Evolutionary conservation across 352 stramenopile species (phyloP), one percentile per base, ranked within the genome.

Genomic region (Pythium aphanidermatum): DNA sequence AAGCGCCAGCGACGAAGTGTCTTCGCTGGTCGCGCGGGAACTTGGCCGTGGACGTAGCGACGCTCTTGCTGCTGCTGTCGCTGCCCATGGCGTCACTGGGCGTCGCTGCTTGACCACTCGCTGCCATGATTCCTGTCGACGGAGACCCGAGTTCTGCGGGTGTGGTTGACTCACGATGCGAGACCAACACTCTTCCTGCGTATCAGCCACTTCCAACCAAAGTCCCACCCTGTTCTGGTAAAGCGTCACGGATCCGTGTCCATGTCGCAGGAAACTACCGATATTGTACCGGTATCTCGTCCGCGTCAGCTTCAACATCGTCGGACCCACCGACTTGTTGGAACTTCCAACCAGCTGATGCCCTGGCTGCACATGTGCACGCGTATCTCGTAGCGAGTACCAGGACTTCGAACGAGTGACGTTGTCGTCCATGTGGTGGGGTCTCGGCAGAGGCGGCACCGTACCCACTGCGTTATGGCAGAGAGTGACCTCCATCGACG

Each of bases 1-100:
- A 30, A 7, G 76, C 81, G n/a, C 81, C 81, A 12, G 73, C 81
- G 11, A 80, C 32, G 40, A 93, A 93, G 52, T 89, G 76, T 14
- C 65, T 60, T 47, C 84, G 53, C 46, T 62, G 53, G 46, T 51
- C 44, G 17, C 45, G 44, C 14, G 52, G 37, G 37, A 41, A 52
- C 44, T 51, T 55, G 37, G 52, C 38, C 30, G 52, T 46, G 26
- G 52, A 51, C 38, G 38, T 55, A 26, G 52, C 52, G 19, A 55
- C 45, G 30, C 37, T 27, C 24, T 50, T 25, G 26, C 38, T 5
- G 13, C 17, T 14, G 53, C 38, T 23, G n/a, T n/a, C n/a, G n/a
- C n/a, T 46, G 9, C 26, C 29, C 12, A 1, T 43, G 24, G 31
- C 25, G 27, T 7, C 24, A 25, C n/a, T 48, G 20, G 13, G n/a